Conservation (phyloP, 169 alveolate genomes). For the Perkinsus olseni region DNA sequence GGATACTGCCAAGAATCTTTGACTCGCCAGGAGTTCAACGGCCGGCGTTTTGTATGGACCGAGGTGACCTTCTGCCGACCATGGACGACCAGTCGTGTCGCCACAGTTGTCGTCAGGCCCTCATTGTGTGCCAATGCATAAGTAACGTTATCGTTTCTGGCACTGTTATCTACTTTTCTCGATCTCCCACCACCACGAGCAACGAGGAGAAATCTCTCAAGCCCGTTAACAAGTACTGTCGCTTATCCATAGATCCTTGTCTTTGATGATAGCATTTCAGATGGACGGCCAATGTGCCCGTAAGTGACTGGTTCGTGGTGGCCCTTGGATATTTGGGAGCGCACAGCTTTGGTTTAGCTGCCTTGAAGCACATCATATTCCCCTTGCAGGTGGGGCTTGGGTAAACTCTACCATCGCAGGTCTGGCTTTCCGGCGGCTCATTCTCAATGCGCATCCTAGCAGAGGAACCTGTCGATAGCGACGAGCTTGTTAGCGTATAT, state of each 20-base stretch:
- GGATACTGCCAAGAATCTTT: constrained; percentile 2
- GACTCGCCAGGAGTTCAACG: constrained; percentile 11
- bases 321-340: constrained; percentile 3
- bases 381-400: not conserved
- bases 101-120: not conserved
- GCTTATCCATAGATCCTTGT: not conserved
- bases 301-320: not conserved
- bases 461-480: too few species aligned
- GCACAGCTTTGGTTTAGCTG: constrained; percentile 3
- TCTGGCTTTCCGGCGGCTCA: too few species aligned
- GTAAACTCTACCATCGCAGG: too few species aligned
- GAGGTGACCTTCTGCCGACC: not conserved
- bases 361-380: not conserved
- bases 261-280: not conserved
- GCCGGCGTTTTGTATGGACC: not conserved
- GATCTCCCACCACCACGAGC: not conserved
- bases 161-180: not conserved
- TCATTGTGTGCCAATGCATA: not conserved
- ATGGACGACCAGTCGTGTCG: not conserved
- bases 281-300: constrained; percentile 3
- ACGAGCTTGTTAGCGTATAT: not conserved
- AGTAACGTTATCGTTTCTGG: not conserved
- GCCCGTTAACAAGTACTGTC: not conserved
- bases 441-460: too few species aligned
- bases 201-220: not conserved